Percentiles rank a stretch among this genome's conserved stretches.
These are phyloP conservation scores for Mortierella antarctica DNA, from an alignment of 192 early-diverging fungal genomes.

Conservation along the genomic window DNA sequence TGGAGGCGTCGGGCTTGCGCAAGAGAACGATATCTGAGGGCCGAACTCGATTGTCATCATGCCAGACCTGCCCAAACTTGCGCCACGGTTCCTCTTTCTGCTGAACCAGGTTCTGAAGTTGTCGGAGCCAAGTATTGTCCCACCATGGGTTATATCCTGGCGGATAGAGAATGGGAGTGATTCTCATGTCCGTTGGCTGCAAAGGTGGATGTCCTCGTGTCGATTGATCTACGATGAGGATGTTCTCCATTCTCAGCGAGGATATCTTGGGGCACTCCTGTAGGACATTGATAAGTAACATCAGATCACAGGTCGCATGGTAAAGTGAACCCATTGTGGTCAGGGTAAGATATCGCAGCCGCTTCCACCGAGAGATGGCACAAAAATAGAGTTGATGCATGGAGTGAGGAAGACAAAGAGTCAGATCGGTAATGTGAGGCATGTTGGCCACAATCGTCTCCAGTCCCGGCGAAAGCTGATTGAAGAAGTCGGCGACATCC, in stretches of 20 bases:
- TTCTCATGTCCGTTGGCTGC: too few relatives aligned
- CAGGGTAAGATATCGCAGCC: not conserved
- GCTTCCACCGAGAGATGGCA: not conserved
- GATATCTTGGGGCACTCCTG: not conserved
- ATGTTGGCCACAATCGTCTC: constrained; percentile 4
- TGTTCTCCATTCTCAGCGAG: not conserved
- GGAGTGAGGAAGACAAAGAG: not conserved
- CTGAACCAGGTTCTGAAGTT: not conserved
- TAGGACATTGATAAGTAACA: constrained; percentile 3
- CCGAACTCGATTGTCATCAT: not conserved
- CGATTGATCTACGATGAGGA: not conserved
- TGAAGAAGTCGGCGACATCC: not conserved
- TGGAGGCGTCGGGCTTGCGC: not conserved
- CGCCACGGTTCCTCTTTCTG: constrained; percentile 19
- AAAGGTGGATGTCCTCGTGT: too few relatives aligned
- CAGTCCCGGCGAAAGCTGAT: not conserved
- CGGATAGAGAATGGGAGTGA: too few relatives aligned
- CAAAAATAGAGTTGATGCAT: not conserved
- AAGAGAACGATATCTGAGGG: not conserved
- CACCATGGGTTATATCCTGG: too few relatives aligned
- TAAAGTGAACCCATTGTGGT: too few relatives aligned
- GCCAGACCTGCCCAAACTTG: not conserved
- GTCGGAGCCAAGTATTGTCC: too few relatives aligned
- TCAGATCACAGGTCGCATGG: not conserved
- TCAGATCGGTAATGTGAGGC: constrained; percentile 9